These are phyloP conservation scores for Allodekkera sacchari DNA, from an alignment of 805 yeast genomes.

Conservation along the genomic window DNA sequence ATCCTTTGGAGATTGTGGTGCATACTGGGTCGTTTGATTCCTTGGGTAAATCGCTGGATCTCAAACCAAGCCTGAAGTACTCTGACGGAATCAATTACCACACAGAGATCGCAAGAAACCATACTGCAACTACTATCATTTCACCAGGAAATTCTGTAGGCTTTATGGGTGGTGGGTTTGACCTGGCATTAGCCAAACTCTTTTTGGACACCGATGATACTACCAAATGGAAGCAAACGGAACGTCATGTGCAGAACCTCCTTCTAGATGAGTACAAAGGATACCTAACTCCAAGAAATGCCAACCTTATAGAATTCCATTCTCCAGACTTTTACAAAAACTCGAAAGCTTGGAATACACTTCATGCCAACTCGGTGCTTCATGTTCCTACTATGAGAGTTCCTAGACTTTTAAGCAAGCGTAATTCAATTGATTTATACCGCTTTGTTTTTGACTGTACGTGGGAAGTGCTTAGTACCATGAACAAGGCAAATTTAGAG, in stretches of 20 bases:
- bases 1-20: conserved; percentile 13
- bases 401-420: conserved; percentile 17
- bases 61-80: conserved; percentile 6
- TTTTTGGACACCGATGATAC: conserved; percentile 10
- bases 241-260: conserved; percentile 13
- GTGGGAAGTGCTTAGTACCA: conserved; percentile 26
- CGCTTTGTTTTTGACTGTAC: conserved; percentile 28
- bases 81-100: conserved; percentile 6
- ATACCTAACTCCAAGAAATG: conserved; percentile 24
- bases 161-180: conserved; percentile 45
- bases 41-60: conserved; percentile 5
- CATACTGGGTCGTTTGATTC: conserved; percentile 13
- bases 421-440: conserved; percentile 5
- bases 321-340: conserved; percentile 8
- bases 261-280: conserved; percentile 18
- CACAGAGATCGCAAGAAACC: conserved; percentile 6
- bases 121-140: conserved; percentile 26
- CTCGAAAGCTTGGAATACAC: conserved; percentile 23
- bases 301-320: conserved; percentile 24
- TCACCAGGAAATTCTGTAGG: conserved; percentile 49
- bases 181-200: conserved; percentile 25
- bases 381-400: conserved; percentile 34
- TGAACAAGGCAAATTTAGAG: conserved; percentile 15
- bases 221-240: conserved; percentile 14
- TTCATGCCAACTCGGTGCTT: conserved; percentile 23